Base-by-base conservation (phyloP, 1,284 basidiomycete species). In the Cystobasidium pallidum region DNA sequence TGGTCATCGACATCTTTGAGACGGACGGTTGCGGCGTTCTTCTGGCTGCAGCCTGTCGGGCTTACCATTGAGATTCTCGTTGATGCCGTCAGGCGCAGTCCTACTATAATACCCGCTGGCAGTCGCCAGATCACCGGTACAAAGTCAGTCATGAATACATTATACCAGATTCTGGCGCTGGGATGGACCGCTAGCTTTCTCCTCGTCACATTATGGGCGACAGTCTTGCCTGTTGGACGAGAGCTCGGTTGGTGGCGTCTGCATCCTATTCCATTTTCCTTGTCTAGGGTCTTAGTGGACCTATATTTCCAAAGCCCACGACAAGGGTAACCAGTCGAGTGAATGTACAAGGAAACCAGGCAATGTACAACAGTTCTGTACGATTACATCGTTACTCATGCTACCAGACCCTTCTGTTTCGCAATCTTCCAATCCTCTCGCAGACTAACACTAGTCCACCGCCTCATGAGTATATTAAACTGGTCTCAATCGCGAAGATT, bases 211-310 rank as follows among this genome's bases (percentile, higher is more conserved):
- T 28, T 59, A 24, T 71, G 61, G 59, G n/a, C 32, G 24, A 71
- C 68, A 54, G 68, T 49, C 1, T 24, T 57, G 15, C 49, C 55
- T 11, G 61, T 57, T 21, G 68, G 68, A 13, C 34, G 51, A 34
- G 68, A 71, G 36, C 49, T 71, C 11, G 61, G 49, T 2, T 71
- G 68, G 68, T 71, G 68, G 68, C 34, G 39, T 19, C 21, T 63
- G 17, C 68, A 54, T 21, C 49, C 58, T 11, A 34, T 58, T n/a
- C 68, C 68, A 3, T 62, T 71, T 24, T 63, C 68, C 15, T 11
- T 64, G 32, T 24, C 36, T 10, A 30, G 13, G 8, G 3, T 26
- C 2, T 17, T 65, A 17, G 45, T 52, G 30, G 30, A 52, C 2
- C 54, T 34, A 10, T 36, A 19, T 26, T 54, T 7, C 15, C 51